Base-by-base conservation (phyloP, 1,284 basidiomycete genomes). In the Phenoliferia sp. region DNA sequence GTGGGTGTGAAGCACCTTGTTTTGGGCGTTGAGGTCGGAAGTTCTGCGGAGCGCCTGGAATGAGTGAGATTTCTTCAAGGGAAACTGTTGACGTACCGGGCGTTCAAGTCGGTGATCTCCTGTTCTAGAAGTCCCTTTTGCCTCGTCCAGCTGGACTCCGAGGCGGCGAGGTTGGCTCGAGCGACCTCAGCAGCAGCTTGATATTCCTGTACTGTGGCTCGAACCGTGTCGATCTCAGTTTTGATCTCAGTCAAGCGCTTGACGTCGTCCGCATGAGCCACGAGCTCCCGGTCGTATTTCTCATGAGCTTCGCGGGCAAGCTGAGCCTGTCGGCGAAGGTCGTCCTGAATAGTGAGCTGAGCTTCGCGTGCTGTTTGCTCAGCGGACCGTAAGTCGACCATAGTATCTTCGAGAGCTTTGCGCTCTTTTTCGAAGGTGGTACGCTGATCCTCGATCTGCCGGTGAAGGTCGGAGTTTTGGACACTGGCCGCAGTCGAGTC, bases 191-290 rank as follows among this genome's bases (percentile, higher is more conserved):
- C 85, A 4, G 84, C 81, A 9, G 84, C 82, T 34, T 83, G 79
- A 65, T 84, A 82, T 66, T 89, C 85, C 19, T 87, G 83, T 10
- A 85, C 82, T 28, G 83, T 75, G 6, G 80, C 77, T 7, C 65
- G 34, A 9, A 70, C 63, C 5, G 4, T 19, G 16, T 81, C 76
- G 3, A 92, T 81, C 60, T 90, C 85, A 65, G 84, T 82, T 77
- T 87, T 88, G 68, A 92, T 81, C 17, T 79, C 80, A 26, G 88
- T 85, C 26, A 90, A 83, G 9, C 82, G 75, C 79, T 90, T 90
- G 81, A 93, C 87, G 2, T 89, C 84, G 60, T 92, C 88, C 0
- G 90, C 91, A 78, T 94, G 92, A 1, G 88, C 83, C 32, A 93
- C 79, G n/a, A 93, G 84, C 76, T 92, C 90, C 52, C 87, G 83